Evolutionary conservation across 2,329 filamentous ascomycete genomes (phyloP).

Genomic region (Microthyrium microscopicum): DNA sequence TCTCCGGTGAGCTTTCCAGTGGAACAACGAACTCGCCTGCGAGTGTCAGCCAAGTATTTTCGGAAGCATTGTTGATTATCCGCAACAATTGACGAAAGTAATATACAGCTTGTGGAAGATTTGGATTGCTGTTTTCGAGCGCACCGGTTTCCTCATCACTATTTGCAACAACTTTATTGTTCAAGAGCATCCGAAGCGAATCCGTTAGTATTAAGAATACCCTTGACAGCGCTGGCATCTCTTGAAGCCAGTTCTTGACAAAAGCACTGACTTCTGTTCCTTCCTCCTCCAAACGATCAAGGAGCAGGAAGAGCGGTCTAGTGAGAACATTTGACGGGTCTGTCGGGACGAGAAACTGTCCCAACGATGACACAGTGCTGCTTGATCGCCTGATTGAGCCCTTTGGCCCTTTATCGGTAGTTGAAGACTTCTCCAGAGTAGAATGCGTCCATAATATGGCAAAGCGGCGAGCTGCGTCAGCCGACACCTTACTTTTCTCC

Average conservation of each 20-base stretch:
- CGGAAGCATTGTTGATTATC: conserved; percentile 50
- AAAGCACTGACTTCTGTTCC: conserved; percentile 59
- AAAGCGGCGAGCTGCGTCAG: conserved; percentile 52
- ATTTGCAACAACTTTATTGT: not conserved
- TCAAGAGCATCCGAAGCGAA: conserved; percentile 5
- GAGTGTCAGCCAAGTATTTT: conserved; percentile 53
- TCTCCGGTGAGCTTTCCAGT: conserved; percentile 28
- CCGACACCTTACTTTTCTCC: conserved; percentile 6
- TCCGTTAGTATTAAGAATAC: conserved; percentile 21
- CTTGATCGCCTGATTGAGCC: conserved; percentile 1
- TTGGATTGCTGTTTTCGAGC: conserved; percentile 13
- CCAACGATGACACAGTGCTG: not conserved
- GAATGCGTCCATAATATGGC: conserved; percentile 69
- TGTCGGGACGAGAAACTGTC: conserved; percentile 10
- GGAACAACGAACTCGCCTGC: conserved; percentile 42
- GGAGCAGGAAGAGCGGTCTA: conserved; percentile 62
- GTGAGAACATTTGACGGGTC: conserved; percentile 37
- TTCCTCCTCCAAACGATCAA: conserved; percentile 63
- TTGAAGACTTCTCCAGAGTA: conserved; percentile 22
- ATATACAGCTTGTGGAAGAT: conserved; percentile 35
- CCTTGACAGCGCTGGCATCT: conserved; percentile 33
- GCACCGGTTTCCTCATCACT: conserved; percentile 9
- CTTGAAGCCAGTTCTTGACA: conserved; percentile 66
- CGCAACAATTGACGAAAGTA: conserved; percentile 60
- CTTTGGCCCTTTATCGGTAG: conserved; percentile 17